Conservation (phyloP, 2,329 filamentous ascomycete species). For the Clarireedia paspali region DNA sequence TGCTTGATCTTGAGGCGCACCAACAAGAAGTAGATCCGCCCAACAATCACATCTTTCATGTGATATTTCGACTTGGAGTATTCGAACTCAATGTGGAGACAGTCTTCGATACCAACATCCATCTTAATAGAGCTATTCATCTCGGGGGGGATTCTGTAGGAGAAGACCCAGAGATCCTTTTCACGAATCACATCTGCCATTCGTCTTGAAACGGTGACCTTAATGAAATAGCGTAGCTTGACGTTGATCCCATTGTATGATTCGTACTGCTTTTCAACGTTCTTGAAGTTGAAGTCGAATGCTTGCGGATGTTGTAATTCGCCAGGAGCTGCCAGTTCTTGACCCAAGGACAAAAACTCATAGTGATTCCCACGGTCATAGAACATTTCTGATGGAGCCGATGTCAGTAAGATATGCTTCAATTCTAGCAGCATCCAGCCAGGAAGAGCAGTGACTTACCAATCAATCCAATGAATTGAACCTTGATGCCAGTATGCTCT, state of each 20-base stretch:
- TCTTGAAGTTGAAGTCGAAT: conserved; percentile 99
- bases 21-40: conserved; percentile 94
- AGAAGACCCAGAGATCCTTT: conserved; percentile 99
- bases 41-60: conserved; percentile 97
- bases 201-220: conserved; percentile 89
- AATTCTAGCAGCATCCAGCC: not conserved
- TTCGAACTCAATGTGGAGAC: conserved; percentile 97
- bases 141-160: conserved; percentile 94
- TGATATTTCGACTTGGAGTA: conserved; percentile 99
- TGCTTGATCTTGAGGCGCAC: conserved; percentile 99
- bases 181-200: conserved; percentile 98
- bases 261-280: conserved; percentile 99
- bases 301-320: conserved; percentile 98
- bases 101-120: conserved; percentile 99
- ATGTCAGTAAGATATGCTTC: not conserved
- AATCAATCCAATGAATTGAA: conserved; percentile 98
- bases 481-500: conserved; percentile 98
- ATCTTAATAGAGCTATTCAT: conserved; percentile 99
- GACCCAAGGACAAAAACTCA: conserved; percentile 94
- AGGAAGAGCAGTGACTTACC: conserved; percentile 44
- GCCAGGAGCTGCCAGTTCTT: conserved; percentile 92
- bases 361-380: conserved; percentile 99
- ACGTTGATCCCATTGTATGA: conserved; percentile 99
- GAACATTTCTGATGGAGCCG: conserved; percentile 77
- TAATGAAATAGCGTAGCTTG: conserved; percentile 95